Evolutionary conservation across 495 filamentous ascomycete genomes (phyloP), one percentile per base, ranked within the genome.

Genomic region (Aspergillus conjunctus): DNA sequence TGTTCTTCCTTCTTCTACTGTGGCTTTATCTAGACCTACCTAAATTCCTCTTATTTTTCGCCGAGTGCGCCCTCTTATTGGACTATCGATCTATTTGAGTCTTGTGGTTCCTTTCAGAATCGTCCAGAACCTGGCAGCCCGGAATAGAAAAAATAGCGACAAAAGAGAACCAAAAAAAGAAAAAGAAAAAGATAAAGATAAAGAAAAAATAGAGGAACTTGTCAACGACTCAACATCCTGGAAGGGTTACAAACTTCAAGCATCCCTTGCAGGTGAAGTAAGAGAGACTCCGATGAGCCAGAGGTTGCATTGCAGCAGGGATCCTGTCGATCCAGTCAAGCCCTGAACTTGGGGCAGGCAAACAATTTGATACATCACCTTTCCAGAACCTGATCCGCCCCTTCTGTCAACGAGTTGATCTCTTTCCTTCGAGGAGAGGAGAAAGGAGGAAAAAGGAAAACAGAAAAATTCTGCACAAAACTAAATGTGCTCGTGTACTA

Each of bases 371-470:
- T 60, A 61, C 54, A 58, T 63, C 62, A 56, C 1, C 44, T 63
- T 68, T 68, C 66, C 60, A 68, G 66, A 68, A 68, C 60, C 59
- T 51, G 56, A 65, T 65, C 66, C 21, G 31, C 62, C 49, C 43
- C 52, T 66, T 62, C 55, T 51, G 33, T 58, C 59, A 65, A 65
- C 57, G 62, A 68, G 58, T 58, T 30, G 52, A 48, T 54, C 30
- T 62, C 26, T 14, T 14, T 18, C 20, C 39, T 14, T 43, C 12
- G 12, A 43, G 17, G 9, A 9, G 17, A 2, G 20, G 4, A 9
- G 20, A 50, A 21, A 50, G 45, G 20, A 21, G 20, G 14, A 2
- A 20, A 50, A 20, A 50, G 20, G 1, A 34, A 15, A 34, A 52
- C 21, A 52, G 22, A 48, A 48, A 46, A 21, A 48, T 20, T 21